Evolutionary conservation across 257 asterid genomes (phyloP), one percentile per base, ranked within the genome.

Genomic region (Ajuga chamaepitys): DNA sequence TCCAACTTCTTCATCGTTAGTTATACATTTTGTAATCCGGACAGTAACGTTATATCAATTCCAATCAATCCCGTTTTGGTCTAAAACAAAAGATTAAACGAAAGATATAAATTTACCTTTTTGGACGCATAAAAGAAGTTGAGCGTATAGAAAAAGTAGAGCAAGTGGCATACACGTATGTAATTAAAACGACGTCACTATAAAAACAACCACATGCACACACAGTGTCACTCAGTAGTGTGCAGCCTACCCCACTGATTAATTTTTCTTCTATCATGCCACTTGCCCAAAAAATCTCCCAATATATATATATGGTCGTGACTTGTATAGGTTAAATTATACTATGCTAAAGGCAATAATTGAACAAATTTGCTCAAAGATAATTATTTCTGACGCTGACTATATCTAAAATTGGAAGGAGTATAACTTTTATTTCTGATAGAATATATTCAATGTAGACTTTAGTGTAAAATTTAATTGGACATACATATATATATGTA

Each of bases 111-210:
- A n/a, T n/a, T n/a, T n/a, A n/a, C n/a, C n/a, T n/a, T n/a, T n/a
- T n/a, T n/a, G n/a, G n/a, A n/a, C n/a, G n/a, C n/a, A n/a, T n/a
- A n/a, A n/a, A n/a, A n/a, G 12, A 25, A 38, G 12, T 25, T 4
- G 71, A 37, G 63, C 22, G 54, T 8, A 14, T 6, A 4, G 18
- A 34, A 13, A 64, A n/a, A n/a, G 37, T 8, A 9, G 14, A 41
- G 59, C 41, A 62, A 72, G 72, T 67, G 70, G 34, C 64, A 28
- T 50, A 41, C 77, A 73, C 77, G 73, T 73, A 26, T 48, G 51
- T 38, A 17, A 41, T 3, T 28, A 32, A 26, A 53, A 22, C 9
- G 55, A 53, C 55, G 46, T 52, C 34, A 46, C 14, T 59, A 34
- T 13, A 16, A 65, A 67, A 54, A 54, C 63, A 41, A 26, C 58